A percentile compares a stretch with the other conserved stretches of the same genome.
Evolutionary conservation across 129 eudicot genomes (phyloP).

Genomic region (Erigeron canadensis): DNA sequence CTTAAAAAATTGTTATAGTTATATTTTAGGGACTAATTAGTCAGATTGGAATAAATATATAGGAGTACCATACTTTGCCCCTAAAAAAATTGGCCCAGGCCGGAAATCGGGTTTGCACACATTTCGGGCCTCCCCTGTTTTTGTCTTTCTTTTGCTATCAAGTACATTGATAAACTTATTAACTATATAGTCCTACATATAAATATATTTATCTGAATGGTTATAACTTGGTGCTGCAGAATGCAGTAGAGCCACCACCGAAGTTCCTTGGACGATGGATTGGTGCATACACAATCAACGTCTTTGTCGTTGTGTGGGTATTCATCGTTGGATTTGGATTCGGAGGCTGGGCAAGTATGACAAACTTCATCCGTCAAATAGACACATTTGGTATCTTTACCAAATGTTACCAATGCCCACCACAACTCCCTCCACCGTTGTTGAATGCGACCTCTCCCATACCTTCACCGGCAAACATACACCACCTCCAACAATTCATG

Average conservation of each 20-base stretch:
- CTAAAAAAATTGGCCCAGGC: too few species aligned
- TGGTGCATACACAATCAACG: conserved; percentile 68
- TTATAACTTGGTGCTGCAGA: conserved; percentile 41
- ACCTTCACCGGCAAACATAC: conserved; percentile 45
- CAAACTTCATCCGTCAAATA: conserved; percentile 79
- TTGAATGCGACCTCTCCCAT: conserved; percentile 54
- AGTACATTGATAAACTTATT: background rate
- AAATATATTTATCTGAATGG: background rate
- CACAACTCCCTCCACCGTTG: conserved; percentile 54
- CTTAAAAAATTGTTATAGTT: too few species aligned
- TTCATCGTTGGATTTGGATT: conserved; percentile 88
- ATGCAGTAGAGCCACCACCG: conserved; percentile 94
- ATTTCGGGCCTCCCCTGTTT: too few species aligned
- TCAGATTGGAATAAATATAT: too few species aligned
- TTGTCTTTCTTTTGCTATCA: too few species aligned
- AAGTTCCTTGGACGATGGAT: conserved; percentile 82
- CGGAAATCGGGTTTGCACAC: too few species aligned
- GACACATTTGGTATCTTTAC: conserved; percentile 98
- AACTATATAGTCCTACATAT: background rate
- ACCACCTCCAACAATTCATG: conserved; percentile 44
- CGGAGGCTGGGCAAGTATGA: conserved; percentile 97
- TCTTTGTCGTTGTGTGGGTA: conserved; percentile 92
- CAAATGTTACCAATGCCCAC: conserved; percentile 95
- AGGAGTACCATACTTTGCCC: too few species aligned
- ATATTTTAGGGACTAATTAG: too few species aligned